These are phyloP conservation scores for Detonula confervacea DNA, from an alignment of 352 stramenopile genomes.

Conservation along the genomic window DNA sequence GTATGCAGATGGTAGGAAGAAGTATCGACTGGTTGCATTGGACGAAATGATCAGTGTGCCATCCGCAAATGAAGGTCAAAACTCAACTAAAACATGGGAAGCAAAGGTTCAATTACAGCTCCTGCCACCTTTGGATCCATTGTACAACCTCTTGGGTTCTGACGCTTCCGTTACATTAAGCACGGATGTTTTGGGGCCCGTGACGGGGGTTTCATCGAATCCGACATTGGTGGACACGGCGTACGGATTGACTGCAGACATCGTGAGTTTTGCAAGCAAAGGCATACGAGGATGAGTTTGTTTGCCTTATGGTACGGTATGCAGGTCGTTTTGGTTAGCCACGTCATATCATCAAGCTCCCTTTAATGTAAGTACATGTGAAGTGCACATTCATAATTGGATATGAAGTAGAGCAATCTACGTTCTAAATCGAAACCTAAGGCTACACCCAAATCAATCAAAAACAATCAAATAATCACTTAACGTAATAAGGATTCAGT, in stretches of 20 bases:
- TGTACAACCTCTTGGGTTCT: conserved; percentile 43
- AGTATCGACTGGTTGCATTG: conserved; percentile 37
- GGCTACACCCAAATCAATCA: too few species aligned
- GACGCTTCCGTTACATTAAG: conserved; percentile 34
- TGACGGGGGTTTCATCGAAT: conserved; percentile 36
- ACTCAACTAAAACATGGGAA: conserved; percentile 31
- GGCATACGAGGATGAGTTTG: too few species aligned
- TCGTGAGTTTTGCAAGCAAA: conserved; percentile 38
- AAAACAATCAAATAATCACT: too few species aligned
- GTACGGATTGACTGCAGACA: conserved; percentile 52
- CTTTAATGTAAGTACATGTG: too few species aligned
- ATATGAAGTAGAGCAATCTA: too few species aligned
- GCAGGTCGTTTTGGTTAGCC: too few species aligned
- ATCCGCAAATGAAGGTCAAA: neutral
- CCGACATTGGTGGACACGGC: conserved; percentile 48
- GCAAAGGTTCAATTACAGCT: conserved; percentile 28
- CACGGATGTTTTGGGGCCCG: conserved; percentile 42
- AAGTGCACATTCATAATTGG: too few species aligned
- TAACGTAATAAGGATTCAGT: too few species aligned
- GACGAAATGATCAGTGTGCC: conserved; percentile 11
- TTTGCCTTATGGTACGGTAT: too few species aligned
- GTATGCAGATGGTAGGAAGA: conserved; percentile 34
- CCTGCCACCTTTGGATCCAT: conserved; percentile 27
- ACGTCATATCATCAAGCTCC: too few species aligned
- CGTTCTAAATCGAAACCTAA: too few species aligned